Percentiles rank a stretch among this genome's conserved stretches.
phyloP scores from a whole-genome alignment of 495 filamentous ascomycete genomes.

The Talaromyces wortmannii region DNA sequence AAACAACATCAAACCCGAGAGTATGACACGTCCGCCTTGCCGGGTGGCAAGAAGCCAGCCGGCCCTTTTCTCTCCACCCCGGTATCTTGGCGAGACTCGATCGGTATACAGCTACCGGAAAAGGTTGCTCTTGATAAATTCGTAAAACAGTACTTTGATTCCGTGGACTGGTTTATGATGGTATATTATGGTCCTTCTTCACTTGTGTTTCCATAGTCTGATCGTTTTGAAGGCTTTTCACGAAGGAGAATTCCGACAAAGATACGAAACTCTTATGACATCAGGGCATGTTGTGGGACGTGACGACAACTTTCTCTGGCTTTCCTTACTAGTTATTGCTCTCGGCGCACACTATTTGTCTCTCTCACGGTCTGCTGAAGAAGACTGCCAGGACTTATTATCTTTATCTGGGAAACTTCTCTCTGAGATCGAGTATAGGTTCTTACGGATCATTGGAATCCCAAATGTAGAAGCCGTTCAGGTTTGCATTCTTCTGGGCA shows the following conservation, averaged over 20 bases:
- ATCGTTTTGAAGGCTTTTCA: slow-evolving; percentile 6
- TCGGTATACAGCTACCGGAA: slow-evolving; percentile 6
- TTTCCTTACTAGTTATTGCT: slow-evolving; percentile 4
- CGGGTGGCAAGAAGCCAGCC: slow-evolving; percentile 3
- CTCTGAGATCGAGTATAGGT: slow-evolving; percentile 2
- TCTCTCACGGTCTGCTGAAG: neutral
- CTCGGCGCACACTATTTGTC: slow-evolving; percentile 9
- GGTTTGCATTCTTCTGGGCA: slow-evolving; percentile 8
- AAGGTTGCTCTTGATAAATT: slow-evolving; percentile 2
- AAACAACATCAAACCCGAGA: neutral
- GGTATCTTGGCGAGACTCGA: slow-evolving; percentile 6
- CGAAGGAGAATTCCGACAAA: slow-evolving; percentile 8
- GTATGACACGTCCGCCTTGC: slow-evolving; percentile 8
- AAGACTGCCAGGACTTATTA: neutral
- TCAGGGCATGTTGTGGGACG: neutral
- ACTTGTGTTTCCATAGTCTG: neutral
- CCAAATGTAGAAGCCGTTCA: slow-evolving; percentile 10
- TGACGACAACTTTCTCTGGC: slow-evolving; percentile 9
- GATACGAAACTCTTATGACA: slow-evolving; percentile 7
- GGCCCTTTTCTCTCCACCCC: neutral
- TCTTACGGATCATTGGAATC: slow-evolving; percentile 5
- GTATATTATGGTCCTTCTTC: neutral
- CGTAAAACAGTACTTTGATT: slow-evolving; percentile 7
- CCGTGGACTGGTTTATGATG: slow-evolving; percentile 13
- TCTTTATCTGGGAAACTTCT: slow-evolving; percentile 4